Percentiles rank a stretch among this genome's conserved stretches.
These are phyloP conservation scores for Talaromyces pinophilus DNA, from an alignment of 2,329 filamentous ascomycete species.

Conservation along the genomic window DNA sequence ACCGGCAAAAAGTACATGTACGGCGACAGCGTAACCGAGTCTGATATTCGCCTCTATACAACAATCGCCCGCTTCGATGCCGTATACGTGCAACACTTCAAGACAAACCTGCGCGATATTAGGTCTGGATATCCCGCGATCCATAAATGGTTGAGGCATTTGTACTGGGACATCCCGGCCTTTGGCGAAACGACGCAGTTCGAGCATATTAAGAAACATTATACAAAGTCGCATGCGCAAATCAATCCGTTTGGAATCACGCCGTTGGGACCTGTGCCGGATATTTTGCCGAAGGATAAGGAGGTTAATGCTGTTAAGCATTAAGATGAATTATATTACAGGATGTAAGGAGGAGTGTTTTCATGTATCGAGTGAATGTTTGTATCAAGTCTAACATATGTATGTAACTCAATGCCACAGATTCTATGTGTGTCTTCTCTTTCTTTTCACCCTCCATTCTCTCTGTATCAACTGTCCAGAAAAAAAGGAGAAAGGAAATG, in stretches of 20 bases:
- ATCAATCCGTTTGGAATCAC: conserved; percentile 72
- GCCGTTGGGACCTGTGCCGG: conserved; percentile 78
- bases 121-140: conserved; percentile 77
- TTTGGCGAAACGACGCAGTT: conserved; percentile 86
- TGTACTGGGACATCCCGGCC: conserved; percentile 81
- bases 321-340: not conserved
- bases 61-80: conserved; percentile 72
- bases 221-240: conserved; percentile 66
- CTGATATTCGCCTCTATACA: conserved; percentile 74
- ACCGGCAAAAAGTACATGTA: conserved; percentile 62
- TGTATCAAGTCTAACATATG: conserved; percentile 6
- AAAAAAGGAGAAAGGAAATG: not conserved
- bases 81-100: conserved; percentile 80
- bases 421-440: conserved; percentile 13
- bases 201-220: conserved; percentile 87
- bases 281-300: conserved; percentile 75
- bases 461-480: not conserved
- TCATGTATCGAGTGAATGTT: not conserved
- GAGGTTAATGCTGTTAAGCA: conserved; percentile 60
- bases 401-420: conserved; percentile 3
- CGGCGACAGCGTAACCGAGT: conserved; percentile 74
- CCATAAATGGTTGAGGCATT: conserved; percentile 75
- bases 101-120: conserved; percentile 83
- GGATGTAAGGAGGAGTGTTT: not conserved
- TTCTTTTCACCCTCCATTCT: not conserved